These are phyloP conservation scores for Fusarium devonianum DNA, from an alignment of 2,329 filamentous ascomycete genomes.

Conservation along the genomic window DNA sequence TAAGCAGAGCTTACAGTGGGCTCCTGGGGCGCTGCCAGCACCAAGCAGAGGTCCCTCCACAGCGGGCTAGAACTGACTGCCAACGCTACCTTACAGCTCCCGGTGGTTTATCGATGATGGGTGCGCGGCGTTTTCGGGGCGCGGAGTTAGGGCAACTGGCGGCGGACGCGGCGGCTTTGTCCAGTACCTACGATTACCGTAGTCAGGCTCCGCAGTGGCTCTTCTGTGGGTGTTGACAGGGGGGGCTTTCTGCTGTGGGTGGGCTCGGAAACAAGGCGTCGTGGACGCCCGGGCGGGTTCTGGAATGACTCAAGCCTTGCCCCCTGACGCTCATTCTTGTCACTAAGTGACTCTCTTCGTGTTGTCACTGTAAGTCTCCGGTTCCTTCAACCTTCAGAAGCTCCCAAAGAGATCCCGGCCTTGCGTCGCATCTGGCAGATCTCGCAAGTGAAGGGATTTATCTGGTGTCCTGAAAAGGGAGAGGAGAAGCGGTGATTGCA, in stretches of 20 bases:
- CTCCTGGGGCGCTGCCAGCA: slow-evolving; percentile 6
- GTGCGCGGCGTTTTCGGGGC: slow-evolving; percentile 31
- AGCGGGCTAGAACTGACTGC: slow-evolving; percentile 5
- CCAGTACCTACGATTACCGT: too few relatives aligned
- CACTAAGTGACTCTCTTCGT: too few relatives aligned
- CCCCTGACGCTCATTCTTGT: slow-evolving; percentile 19
- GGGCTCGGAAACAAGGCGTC: slow-evolving; percentile 28
- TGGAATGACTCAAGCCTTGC: slow-evolving; percentile 41
- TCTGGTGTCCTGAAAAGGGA: neutral
- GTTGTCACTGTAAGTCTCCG: too few relatives aligned
- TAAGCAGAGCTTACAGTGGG: slow-evolving; percentile 8
- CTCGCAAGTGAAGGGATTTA: neutral
- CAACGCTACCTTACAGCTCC: neutral
- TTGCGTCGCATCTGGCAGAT: slow-evolving; percentile 18
- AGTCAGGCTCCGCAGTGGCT: slow-evolving; percentile 23
- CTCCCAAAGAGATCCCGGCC: slow-evolving; percentile 19
- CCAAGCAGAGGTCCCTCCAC: slow-evolving; percentile 14
- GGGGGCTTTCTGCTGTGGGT: slow-evolving; percentile 28
- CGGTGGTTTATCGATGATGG: slow-evolving; percentile 19
- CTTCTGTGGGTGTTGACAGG: slow-evolving; percentile 33
- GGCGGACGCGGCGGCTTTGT: slow-evolving; percentile 15
- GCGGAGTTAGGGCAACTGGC: slow-evolving; percentile 30
- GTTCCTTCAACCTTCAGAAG: too few relatives aligned
- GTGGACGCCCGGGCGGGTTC: slow-evolving; percentile 26
- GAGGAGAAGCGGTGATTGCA: slow-evolving; percentile 21